phyloP scores from a whole-genome alignment of 495 filamentous ascomycete genomes.

The Neurospora discreta region DNA sequence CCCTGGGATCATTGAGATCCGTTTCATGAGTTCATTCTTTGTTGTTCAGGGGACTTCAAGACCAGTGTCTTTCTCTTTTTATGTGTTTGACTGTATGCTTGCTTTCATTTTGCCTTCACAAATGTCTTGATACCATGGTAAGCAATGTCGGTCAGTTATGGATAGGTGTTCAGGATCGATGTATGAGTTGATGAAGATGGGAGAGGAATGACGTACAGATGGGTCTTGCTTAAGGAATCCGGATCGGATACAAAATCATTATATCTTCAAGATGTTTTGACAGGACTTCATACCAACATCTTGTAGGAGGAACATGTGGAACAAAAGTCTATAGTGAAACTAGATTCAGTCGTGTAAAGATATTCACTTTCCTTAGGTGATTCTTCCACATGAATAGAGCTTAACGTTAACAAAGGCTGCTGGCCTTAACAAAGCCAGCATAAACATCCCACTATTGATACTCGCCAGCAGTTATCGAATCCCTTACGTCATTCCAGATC shows the following conservation, averaged over 20 bases:
- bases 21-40: not conserved
- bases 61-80: not conserved
- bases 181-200: not conserved
- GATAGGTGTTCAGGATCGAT: not conserved
- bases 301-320: no score
- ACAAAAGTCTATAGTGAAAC: no score
- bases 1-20: not conserved
- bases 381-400: no score
- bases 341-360: no score
- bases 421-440: no score
- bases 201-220: not conserved
- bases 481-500: no score
- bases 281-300: not conserved
- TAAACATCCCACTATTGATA: no score
- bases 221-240: no score
- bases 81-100: not conserved
- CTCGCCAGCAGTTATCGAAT: no score
- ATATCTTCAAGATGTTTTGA: not conserved
- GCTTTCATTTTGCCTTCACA: not conserved
- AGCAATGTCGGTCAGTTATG: not conserved
- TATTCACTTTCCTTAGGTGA: no score
- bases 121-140: not conserved
- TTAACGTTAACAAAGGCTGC: no score
- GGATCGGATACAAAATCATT: not conserved
- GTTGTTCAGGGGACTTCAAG: not conserved